phyloP scores from a whole-genome alignment of 345 rosid species.

The Combretum micranthum region DNA sequence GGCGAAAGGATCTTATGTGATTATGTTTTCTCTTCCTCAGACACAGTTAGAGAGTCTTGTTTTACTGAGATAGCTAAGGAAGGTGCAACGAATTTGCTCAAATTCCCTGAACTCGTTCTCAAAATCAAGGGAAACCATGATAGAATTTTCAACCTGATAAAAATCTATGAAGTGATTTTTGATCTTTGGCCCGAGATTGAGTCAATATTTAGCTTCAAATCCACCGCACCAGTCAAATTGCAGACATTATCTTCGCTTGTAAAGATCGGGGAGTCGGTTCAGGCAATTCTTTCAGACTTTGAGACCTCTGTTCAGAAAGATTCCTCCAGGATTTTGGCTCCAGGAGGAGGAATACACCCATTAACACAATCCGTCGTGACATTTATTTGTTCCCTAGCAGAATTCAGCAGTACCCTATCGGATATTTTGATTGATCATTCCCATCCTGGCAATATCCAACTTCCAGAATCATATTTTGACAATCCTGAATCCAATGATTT shows the following conservation, averaged over 20 bases:
- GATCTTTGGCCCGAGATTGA: slow-evolving; percentile 24
- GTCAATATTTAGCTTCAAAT: slow-evolving; percentile 13
- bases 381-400: slow-evolving; percentile 13
- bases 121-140: slow-evolving; percentile 18
- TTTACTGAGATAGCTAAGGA: slow-evolving; percentile 30
- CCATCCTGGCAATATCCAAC: neutral
- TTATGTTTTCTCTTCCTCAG: slow-evolving; percentile 26
- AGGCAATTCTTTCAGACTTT: slow-evolving; percentile 10
- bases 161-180: slow-evolving; percentile 17
- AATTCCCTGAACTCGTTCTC: slow-evolving; percentile 25
- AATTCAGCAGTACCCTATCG: slow-evolving; percentile 10
- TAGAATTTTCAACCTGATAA: slow-evolving; percentile 20
- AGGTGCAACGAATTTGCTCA: slow-evolving; percentile 20
- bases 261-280: slow-evolving; percentile 15
- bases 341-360: slow-evolving; percentile 22
- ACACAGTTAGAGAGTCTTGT: slow-evolving; percentile 22
- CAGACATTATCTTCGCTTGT: slow-evolving; percentile 16
- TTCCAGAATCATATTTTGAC: slow-evolving; percentile 14
- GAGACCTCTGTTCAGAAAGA: slow-evolving; percentile 18
- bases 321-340: slow-evolving; percentile 7
- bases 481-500: neutral
- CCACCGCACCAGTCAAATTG: slow-evolving; percentile 18
- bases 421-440: slow-evolving; percentile 24
- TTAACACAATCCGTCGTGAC: slow-evolving; percentile 13
- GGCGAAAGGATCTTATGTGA: slow-evolving; percentile 29